A percentile compares a stretch with the other conserved stretches of the same genome.
Conservation (phyloP, 192 early-diverging fungal genomes). For the Hyaloraphidium curvatum region DNA sequence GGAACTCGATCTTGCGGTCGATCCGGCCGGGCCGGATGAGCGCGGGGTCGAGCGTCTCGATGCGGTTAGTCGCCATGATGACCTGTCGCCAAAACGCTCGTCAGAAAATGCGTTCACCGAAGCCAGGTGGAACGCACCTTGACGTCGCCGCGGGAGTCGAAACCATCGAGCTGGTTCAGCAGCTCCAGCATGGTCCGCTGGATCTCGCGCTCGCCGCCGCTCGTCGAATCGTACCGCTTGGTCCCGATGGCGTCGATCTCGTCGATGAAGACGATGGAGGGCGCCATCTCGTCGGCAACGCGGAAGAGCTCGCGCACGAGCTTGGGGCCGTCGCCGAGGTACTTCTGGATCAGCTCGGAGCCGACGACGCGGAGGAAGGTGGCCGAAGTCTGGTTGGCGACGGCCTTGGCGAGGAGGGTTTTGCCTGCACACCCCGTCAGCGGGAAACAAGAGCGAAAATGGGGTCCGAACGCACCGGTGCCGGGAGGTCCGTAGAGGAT, state of each 20-base stretch:
- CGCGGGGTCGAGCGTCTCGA: conserved; percentile 91
- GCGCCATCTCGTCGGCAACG: conserved; percentile 86
- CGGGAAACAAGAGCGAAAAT: neutral
- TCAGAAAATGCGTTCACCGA: neutral
- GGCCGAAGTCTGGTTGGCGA: conserved; percentile 94
- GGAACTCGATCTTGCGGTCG: conserved; percentile 99
- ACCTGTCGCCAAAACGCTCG: conserved; percentile 19
- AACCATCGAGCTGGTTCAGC: conserved; percentile 93
- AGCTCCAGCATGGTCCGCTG: conserved; percentile 96
- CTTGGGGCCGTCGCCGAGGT: conserved; percentile 94
- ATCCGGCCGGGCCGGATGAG: conserved; percentile 92
- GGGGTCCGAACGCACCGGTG: conserved; percentile 23
- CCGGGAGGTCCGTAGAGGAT: conserved; percentile 91
- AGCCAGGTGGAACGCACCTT: conserved; percentile 36
- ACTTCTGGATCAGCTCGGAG: conserved; percentile 96
- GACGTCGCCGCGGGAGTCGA: conserved; percentile 85
- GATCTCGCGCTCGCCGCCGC: conserved; percentile 89
- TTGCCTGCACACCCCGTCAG: conserved; percentile 33
- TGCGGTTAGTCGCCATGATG: conserved; percentile 97
- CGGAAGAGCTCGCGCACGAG: conserved; percentile 95
- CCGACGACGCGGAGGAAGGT: conserved; percentile 95
- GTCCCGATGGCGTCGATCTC: conserved; percentile 98
- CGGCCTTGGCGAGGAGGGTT: conserved; percentile 91
- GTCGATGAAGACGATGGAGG: conserved; percentile 98
- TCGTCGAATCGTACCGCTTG: conserved; percentile 87